These are phyloP conservation scores for Brassica napus DNA, from an alignment of 345 rosid species.

Conservation along the genomic window DNA sequence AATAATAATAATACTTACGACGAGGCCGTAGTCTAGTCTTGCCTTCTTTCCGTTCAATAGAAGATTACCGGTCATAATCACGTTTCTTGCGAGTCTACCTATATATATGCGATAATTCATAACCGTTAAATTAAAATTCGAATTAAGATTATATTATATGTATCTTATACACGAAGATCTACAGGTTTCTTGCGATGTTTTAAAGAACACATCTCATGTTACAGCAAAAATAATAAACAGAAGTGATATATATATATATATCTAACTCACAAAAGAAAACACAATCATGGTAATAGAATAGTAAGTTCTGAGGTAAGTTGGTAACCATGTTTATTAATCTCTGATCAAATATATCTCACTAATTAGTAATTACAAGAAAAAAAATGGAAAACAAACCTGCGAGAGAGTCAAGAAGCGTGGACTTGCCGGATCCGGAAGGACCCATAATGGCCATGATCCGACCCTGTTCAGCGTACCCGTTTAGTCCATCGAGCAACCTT, in stretches of 20 bases:
- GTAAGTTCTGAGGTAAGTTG: neutral
- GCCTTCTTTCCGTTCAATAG: conserved; percentile 85
- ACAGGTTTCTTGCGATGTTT: neutral
- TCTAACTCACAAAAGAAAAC: neutral
- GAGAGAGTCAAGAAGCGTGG: conserved; percentile 90
- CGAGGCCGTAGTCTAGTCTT: conserved; percentile 55
- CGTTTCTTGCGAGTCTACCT: conserved; percentile 95
- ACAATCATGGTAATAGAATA: neutral
- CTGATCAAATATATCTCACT: neutral
- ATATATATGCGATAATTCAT: conserved; percentile 9
- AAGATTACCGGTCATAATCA: conserved; percentile 89
- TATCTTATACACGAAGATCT: neutral
- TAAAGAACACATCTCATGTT: neutral
- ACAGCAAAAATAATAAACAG: too few relatives aligned
- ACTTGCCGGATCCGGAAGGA: conserved; percentile 96
- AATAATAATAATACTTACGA: conserved; percentile 57
- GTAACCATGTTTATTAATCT: neutral
- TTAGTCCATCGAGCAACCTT: conserved; percentile 77
- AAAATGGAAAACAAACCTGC: conserved; percentile 53
- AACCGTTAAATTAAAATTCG: neutral
- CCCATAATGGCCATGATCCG: conserved; percentile 98
- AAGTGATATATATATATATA: too few relatives aligned
- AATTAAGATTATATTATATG: neutral
- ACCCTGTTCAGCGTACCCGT: conserved; percentile 90
- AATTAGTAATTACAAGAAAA: neutral